A percentile compares a stretch with the other conserved stretches of the same genome.
Evolutionary conservation across 106 monocot genomes (phyloP).

Genomic region (Agapanthus africanus): DNA sequence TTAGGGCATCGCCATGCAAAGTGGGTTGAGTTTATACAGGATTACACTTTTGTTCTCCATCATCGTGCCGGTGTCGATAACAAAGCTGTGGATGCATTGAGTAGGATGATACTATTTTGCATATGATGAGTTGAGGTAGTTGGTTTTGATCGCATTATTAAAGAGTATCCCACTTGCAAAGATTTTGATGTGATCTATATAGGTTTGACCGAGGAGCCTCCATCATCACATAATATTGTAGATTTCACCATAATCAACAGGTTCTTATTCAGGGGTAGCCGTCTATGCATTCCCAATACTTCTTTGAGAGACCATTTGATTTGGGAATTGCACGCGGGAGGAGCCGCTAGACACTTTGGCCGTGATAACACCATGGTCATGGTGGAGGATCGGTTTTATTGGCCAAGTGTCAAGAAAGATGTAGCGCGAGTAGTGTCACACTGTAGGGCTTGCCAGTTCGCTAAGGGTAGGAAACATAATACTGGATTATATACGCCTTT

Average conservation of each 20-base stretch:
- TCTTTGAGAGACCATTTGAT: background rate
- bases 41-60: conserved; percentile 1
- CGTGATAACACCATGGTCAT: background rate
- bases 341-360: conserved; percentile 14
- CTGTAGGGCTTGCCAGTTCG: background rate
- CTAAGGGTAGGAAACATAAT: background rate
- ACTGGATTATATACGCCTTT: conserved; percentile 7
- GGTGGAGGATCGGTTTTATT: background rate
- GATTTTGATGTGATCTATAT: too few relatives aligned
- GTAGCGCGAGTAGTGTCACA: background rate
- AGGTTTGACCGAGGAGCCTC: too few relatives aligned
- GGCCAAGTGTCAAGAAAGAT: background rate
- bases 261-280: background rate
- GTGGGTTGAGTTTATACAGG: conserved; percentile 7
- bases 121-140: background rate
- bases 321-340: too few relatives aligned
- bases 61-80: background rate
- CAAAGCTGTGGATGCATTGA: background rate
- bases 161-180: too few relatives aligned
- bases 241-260: background rate
- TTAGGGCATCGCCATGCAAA: conserved; percentile 1
- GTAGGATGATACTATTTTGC: background rate
- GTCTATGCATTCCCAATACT: background rate
- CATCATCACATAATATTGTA: too few relatives aligned
- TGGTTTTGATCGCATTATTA: conserved; percentile 4